Base-by-base conservation (phyloP, 2,329 filamentous ascomycete genomes). In the Ophiostoma sp. region DNA sequence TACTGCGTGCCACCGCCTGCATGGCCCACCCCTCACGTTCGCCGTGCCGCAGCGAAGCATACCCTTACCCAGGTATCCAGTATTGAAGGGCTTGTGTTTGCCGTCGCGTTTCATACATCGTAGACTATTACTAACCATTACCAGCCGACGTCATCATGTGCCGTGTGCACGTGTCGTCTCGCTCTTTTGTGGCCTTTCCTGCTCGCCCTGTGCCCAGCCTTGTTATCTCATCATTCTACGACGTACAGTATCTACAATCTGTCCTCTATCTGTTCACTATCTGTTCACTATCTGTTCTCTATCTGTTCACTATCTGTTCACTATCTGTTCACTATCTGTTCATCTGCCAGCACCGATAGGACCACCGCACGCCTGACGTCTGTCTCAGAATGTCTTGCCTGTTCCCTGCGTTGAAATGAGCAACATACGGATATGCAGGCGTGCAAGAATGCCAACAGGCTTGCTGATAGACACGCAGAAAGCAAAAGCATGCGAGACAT, bases 361-460 rank as follows among this genome's bases (percentile, higher is more conserved):
- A 57, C 13, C 52, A 57, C 52, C 52, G n/a, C 8, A 11, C 10
- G 11, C 52, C 52, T 27, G 52, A 57, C 15, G 10, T 23, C 20
- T 57, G 52, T 57, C 52, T 57, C 52, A 31, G 23, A 57, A 57
- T 57, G 52, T 57, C 52, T 57, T 57, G 52, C 52, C 52, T 17
- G 23, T 57, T 57, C 52, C 52, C 23, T 57, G 52, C 52, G 52
- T 31, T 57, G 23, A 57, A 31, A 52, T 52, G 39, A 57, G 23
- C 52, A 23, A 57, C 5, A 31, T 57, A 10, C 23, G 27, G 23
- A 11, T 11, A 31, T 57, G n/a, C 52, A 27, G 39, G 10, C 13
- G 52, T 13, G 2, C 23, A 57, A 57, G 52, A 27, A 48, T 41
- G 44, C 7, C 2, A n/a, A n/a, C 6, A 48, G 44, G 20, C 44